phyloP scores from a whole-genome alignment of 1,284 basidiomycete species.

The Marasmius sp. region DNA sequence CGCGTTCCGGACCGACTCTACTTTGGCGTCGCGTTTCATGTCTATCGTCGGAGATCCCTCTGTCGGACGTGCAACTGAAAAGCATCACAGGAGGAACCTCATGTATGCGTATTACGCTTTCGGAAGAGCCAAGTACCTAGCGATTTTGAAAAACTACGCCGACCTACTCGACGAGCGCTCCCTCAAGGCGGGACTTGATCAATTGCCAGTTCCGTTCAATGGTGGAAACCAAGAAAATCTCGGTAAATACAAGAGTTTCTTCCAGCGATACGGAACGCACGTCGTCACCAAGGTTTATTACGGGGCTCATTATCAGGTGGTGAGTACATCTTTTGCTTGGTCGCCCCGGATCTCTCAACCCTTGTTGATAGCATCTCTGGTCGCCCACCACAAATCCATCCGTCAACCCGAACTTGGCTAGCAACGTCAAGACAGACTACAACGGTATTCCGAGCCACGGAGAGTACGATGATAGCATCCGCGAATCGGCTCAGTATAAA shows the following conservation, averaged over 20 bases:
- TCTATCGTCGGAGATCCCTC: background rate
- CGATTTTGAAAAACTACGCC: background rate
- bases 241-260: background rate
- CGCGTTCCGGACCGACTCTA: background rate
- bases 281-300: background rate
- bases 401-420: no score
- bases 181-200: background rate
- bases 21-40: background rate
- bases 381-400: no score
- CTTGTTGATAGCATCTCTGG: no score
- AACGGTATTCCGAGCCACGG: background rate
- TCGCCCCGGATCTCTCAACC: no score
- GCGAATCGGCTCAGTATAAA: background rate
- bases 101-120: background rate
- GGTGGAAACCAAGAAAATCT: background rate
- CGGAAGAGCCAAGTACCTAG: background rate
- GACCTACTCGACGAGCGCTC: background rate
- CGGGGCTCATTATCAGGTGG: background rate
- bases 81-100: background rate
- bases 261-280: constrained; percentile 1
- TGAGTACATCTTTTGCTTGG: background rate
- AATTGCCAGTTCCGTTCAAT: background rate
- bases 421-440: no score
- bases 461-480: background rate
- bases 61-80: background rate